Conservation (phyloP, 371 early-diverging fungal species). For the Actinomucor elegans region DNA sequence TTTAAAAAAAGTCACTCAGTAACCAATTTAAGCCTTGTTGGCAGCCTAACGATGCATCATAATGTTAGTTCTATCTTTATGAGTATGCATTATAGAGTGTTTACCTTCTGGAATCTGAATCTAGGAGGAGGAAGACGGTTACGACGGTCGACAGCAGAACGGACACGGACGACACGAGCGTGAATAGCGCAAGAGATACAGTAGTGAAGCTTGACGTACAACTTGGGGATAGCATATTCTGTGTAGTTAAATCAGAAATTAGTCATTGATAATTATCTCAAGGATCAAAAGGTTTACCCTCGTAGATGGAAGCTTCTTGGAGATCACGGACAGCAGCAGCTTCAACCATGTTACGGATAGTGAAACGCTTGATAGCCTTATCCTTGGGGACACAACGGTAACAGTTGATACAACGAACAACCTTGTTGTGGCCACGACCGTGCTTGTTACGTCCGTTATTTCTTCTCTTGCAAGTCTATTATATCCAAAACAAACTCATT, state of each 20-base stretch:
- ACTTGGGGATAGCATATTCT: slow-evolving; percentile 97
- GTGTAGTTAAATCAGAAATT: too few relatives aligned
- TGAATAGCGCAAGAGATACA: slow-evolving; percentile 99
- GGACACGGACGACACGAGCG: slow-evolving; percentile 95
- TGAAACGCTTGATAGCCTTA: slow-evolving; percentile 99
- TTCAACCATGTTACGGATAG: slow-evolving; percentile 98
- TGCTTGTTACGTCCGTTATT: slow-evolving; percentile 99
- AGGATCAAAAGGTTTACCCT: slow-evolving; percentile 46
- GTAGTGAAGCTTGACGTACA: slow-evolving; percentile 97
- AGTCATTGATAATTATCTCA: too few relatives aligned
- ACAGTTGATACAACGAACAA: slow-evolving; percentile 99
- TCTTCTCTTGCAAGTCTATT: slow-evolving; percentile 93
- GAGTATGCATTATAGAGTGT: too few relatives aligned
- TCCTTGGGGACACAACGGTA: slow-evolving; percentile 98
- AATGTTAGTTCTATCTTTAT: too few relatives aligned
- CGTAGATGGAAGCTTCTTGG: slow-evolving; percentile 94
- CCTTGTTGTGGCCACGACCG: slow-evolving; percentile 97
- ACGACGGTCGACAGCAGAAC: slow-evolving; percentile 89
- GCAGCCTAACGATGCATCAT: slow-evolving; percentile 26
- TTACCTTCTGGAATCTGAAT: slow-evolving; percentile 77
- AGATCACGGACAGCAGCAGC: slow-evolving; percentile 97
- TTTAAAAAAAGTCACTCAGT: not conserved
- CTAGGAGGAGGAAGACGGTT: slow-evolving; percentile 93
- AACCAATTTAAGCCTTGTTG: slow-evolving; percentile 30
- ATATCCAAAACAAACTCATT: not conserved